phyloP scores from a whole-genome alignment of 1,284 basidiomycete species.

The Chondrostereum purpureum region DNA sequence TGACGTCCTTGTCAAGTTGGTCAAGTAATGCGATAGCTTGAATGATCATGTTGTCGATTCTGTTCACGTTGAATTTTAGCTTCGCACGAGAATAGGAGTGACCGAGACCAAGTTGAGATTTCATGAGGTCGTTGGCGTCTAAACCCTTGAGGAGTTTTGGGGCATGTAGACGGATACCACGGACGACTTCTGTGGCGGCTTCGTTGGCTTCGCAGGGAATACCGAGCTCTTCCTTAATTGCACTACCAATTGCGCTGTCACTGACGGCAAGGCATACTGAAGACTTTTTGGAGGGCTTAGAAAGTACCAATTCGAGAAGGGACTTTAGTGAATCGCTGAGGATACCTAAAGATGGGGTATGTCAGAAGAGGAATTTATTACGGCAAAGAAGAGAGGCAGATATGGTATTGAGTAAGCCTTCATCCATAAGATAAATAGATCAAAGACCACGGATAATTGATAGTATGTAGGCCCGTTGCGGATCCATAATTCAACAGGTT shows the following conservation, averaged over 20 bases:
- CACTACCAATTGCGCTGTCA: slow-evolving; percentile 73
- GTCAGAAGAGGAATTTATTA: too few species aligned
- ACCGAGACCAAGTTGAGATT: slow-evolving; percentile 94
- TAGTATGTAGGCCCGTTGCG: too few species aligned
- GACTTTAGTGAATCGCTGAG: slow-evolving; percentile 85
- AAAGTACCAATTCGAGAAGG: slow-evolving; percentile 85
- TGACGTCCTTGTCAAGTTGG: slow-evolving; percentile 99
- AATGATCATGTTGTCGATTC: slow-evolving; percentile 99
- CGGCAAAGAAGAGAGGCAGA: slow-evolving; percentile 1
- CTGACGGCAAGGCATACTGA: slow-evolving; percentile 79
- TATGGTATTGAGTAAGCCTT: slow-evolving; percentile 8
- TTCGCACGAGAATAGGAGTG: slow-evolving; percentile 98
- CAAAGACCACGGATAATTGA: too few species aligned
- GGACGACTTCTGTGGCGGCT: slow-evolving; percentile 81
- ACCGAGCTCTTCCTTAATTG: slow-evolving; percentile 74
- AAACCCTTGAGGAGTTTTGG: slow-evolving; percentile 88
- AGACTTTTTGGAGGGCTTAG: slow-evolving; percentile 78
- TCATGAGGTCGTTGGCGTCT: slow-evolving; percentile 82
- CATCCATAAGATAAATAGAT: neutral
- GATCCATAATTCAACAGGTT: too few species aligned
- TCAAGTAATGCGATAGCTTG: slow-evolving; percentile 98
- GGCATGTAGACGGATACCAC: slow-evolving; percentile 91
- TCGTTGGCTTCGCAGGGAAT: slow-evolving; percentile 90
- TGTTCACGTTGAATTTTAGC: slow-evolving; percentile 99
- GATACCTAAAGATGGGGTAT: slow-evolving; percentile 50